These are phyloP conservation scores for Microbotryum violaceum DNA, from an alignment of 1,284 basidiomycete genomes.

Conservation along the genomic window DNA sequence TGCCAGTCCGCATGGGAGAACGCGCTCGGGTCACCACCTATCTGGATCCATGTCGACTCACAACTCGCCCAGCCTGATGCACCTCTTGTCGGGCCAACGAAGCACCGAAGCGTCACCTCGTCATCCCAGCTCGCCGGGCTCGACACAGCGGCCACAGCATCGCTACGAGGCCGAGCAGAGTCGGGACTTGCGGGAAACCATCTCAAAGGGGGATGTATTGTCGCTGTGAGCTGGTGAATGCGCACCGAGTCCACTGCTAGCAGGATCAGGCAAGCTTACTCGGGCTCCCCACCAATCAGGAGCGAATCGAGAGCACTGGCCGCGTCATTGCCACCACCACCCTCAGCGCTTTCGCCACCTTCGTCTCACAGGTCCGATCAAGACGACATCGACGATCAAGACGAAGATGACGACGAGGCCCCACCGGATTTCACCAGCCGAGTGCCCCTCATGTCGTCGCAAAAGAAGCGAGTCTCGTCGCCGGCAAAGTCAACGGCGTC, in stretches of 20 bases:
- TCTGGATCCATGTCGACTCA: too few relatives aligned
- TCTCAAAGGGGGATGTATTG: not conserved
- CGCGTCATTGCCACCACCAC: constrained; percentile 14
- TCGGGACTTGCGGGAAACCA: not conserved
- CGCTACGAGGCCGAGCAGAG: not conserved
- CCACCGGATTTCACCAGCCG: constrained; percentile 30
- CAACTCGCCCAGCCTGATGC: too few relatives aligned
- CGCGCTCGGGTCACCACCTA: too few relatives aligned
- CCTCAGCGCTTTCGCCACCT: constrained; percentile 7
- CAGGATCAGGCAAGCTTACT: not conserved
- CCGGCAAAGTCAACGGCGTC: not conserved
- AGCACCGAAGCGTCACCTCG: not conserved
- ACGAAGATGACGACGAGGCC: constrained; percentile 23
- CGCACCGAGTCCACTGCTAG: not conserved
- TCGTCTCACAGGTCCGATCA: not conserved
- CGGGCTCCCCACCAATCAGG: not conserved
- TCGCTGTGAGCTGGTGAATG: not conserved
- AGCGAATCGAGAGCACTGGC: constrained; percentile 5
- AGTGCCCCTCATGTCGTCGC: constrained; percentile 14
- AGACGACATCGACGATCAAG: constrained; percentile 12
- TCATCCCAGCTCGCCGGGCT: constrained; percentile 1
- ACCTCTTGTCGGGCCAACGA: too few relatives aligned
- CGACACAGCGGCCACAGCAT: constrained; percentile 4
- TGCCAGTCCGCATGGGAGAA: constrained; percentile 1
- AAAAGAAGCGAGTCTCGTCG: not conserved